Evolutionary conservation across 148 eudicot species (phyloP).

Genomic region (Oxyria digyna): DNA sequence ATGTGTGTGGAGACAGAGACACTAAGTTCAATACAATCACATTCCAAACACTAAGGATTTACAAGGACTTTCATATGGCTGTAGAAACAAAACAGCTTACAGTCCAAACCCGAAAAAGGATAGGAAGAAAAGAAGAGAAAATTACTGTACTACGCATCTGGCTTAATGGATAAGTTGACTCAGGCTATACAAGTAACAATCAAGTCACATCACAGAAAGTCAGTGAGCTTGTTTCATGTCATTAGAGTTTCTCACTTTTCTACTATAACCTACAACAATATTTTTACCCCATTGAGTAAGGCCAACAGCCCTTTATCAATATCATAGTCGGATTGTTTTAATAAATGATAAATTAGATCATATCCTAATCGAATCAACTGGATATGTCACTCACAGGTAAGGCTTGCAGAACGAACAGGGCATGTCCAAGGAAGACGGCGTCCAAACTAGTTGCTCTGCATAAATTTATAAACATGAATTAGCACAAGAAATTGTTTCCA

Average conservation of each 20-base stretch:
- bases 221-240: not conserved
- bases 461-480: slow-evolving; percentile 1
- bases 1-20: not conserved
- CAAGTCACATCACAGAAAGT: not conserved
- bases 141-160: not conserved
- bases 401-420: slow-evolving; percentile 65
- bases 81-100: not conserved
- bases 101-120: no score
- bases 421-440: slow-evolving; percentile 81
- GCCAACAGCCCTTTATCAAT: not conserved
- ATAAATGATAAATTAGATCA: not conserved
- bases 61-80: not conserved
- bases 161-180: not conserved
- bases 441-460: slow-evolving; percentile 94
- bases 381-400: slow-evolving; percentile 55
- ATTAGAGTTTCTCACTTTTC: not conserved
- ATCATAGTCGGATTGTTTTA: not conserved
- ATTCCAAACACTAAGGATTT: not conserved
- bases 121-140: not conserved
- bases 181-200: not conserved
- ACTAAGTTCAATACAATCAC: not conserved
- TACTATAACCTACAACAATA: not conserved
- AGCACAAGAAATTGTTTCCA: not conserved
- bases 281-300: not conserved
- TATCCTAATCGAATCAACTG: not conserved